Percentiles rank a stretch among this genome's conserved stretches.
These are phyloP conservation scores for Cercospora zeae-maydis DNA, from an alignment of 2,329 filamentous ascomycete species.

Conservation along the genomic window DNA sequence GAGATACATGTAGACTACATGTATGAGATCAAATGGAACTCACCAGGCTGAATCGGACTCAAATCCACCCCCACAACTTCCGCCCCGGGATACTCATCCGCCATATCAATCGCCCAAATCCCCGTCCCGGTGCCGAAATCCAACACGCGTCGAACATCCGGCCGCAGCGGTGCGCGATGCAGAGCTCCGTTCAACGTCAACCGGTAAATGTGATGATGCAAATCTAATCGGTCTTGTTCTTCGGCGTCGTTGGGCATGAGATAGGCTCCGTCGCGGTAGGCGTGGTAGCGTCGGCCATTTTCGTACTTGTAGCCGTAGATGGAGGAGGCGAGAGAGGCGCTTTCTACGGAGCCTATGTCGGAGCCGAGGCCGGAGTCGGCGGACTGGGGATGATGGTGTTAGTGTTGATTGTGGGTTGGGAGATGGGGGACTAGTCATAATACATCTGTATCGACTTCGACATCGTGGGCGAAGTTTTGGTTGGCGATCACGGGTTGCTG, in stretches of 20 bases:
- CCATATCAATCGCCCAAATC: constrained; percentile 37
- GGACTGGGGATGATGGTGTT: neutral
- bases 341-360: constrained; percentile 12
- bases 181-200: constrained; percentile 16
- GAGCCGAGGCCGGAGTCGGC: constrained; percentile 14
- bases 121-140: constrained; percentile 27
- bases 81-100: constrained; percentile 25
- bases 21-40: neutral
- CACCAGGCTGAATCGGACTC: constrained; percentile 28
- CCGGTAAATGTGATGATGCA: constrained; percentile 22
- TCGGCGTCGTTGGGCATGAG: constrained; percentile 28
- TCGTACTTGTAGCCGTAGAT: constrained; percentile 19
- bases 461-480: neutral
- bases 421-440: neutral
- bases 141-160: constrained; percentile 6
- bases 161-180: constrained; percentile 7
- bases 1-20: no score
- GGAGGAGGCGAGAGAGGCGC: constrained; percentile 16
- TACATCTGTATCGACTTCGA: constrained; percentile 16
- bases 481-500: neutral
- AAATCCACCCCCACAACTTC: constrained; percentile 29
- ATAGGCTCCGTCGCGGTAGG: constrained; percentile 24
- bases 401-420: neutral
- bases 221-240: constrained; percentile 28
- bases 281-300: constrained; percentile 22